Evolutionary conservation across 805 yeast genomes (phyloP).

Genomic region (Lipomyces spencermartinsiae): DNA sequence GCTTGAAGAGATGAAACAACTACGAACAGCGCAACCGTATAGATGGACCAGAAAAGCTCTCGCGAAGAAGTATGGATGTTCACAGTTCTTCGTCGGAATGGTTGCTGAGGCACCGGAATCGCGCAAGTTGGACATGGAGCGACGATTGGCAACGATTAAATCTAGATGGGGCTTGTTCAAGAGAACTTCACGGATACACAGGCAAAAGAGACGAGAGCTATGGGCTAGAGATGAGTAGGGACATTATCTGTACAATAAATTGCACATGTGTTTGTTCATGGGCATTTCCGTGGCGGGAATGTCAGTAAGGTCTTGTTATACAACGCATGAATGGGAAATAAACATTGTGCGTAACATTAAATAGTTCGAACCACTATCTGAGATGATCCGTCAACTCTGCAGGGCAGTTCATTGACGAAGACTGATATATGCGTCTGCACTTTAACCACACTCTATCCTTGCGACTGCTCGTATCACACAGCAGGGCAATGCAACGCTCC

Average conservation of each 20-base stretch:
- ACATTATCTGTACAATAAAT: slow-evolving; percentile 2
- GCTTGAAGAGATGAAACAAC: slow-evolving; percentile 60
- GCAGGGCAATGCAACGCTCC: background rate
- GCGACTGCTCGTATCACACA: background rate
- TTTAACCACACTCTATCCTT: background rate
- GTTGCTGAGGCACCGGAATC: slow-evolving; percentile 54
- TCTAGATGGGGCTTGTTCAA: slow-evolving; percentile 58
- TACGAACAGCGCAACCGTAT: slow-evolving; percentile 65
- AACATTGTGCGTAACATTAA: slow-evolving; percentile 11
- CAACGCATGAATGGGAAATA: background rate
- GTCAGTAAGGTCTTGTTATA: background rate
- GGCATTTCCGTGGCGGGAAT: background rate
- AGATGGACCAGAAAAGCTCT: slow-evolving; percentile 67
- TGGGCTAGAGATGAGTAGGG: slow-evolving; percentile 68
- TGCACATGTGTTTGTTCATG: background rate
- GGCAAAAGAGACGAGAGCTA: slow-evolving; percentile 61
- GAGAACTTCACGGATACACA: slow-evolving; percentile 59
- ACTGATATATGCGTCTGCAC: background rate
- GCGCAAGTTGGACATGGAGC: slow-evolving; percentile 54
- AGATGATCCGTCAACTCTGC: background rate
- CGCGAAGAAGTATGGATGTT: slow-evolving; percentile 63
- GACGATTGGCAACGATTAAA: slow-evolving; percentile 55
- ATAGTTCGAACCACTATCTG: background rate
- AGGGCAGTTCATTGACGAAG: background rate
- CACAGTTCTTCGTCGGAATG: slow-evolving; percentile 60